Evolutionary conservation across 371 early-diverging fungal genomes (phyloP).

Genomic region (Mucor irregularis): DNA sequence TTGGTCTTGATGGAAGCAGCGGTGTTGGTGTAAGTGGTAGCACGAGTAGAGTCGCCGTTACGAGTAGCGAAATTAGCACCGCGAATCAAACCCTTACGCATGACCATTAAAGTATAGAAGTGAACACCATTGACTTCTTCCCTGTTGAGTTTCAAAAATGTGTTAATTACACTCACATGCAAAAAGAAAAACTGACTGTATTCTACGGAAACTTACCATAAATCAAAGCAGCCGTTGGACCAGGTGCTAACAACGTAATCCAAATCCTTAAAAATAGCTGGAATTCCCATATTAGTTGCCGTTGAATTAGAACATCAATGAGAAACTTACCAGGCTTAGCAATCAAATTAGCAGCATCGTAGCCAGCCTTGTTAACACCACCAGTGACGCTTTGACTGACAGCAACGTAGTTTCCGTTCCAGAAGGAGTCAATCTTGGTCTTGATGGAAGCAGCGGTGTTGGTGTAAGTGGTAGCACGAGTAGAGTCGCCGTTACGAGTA

Average conservation of each 20-base stretch:
- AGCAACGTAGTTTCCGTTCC: constrained; percentile 30
- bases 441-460: constrained; percentile 19
- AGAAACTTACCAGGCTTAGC: constrained; percentile 1
- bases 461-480: constrained; percentile 22
- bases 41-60: constrained; percentile 17
- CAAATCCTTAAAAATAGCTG: constrained; percentile 52
- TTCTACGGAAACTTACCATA: constrained; percentile 49
- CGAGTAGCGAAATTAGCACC: constrained; percentile 55
- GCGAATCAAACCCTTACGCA: constrained; percentile 60
- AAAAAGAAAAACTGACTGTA: too few species aligned
- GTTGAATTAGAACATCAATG: too few species aligned
- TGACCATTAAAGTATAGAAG: constrained; percentile 71
- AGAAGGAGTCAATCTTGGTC: constrained; percentile 39
- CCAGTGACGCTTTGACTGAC: constrained; percentile 35
- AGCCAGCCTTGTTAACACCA: constrained; percentile 41
- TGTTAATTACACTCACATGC: background rate
- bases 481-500: constrained; percentile 11
- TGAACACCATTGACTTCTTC: constrained; percentile 63
- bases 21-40: constrained; percentile 18
- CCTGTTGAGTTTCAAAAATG: constrained; percentile 12
- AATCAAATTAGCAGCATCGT: constrained; percentile 59
- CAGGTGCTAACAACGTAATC: constrained; percentile 60
- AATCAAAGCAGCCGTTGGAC: constrained; percentile 48
- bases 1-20: constrained; percentile 18
- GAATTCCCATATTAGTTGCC: too few species aligned